Evolutionary conservation across 202 grass and related monocot genomes (phyloP).

Genomic region (Hordeum pubiflorum): DNA sequence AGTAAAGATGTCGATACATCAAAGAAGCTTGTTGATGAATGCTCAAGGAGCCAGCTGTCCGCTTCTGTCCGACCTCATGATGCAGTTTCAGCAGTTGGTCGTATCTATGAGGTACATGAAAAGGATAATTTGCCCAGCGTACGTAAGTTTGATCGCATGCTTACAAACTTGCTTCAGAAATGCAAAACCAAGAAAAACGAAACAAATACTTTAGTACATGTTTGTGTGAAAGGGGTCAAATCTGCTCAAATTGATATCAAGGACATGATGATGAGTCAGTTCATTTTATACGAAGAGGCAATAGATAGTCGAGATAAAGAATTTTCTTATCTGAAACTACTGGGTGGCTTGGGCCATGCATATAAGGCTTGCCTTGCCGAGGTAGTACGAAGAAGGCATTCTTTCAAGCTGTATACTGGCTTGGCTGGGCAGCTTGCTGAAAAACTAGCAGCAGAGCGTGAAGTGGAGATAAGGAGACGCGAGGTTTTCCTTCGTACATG

Average conservation of each 20-base stretch:
- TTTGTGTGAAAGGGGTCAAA: conserved; percentile 85
- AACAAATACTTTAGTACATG: conserved; percentile 73
- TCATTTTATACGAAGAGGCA: conserved; percentile 84
- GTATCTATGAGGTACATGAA: conserved; percentile 94
- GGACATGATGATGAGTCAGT: conserved; percentile 66
- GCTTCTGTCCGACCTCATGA: conserved; percentile 81
- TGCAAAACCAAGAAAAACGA: conserved; percentile 63
- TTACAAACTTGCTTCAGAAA: conserved; percentile 73
- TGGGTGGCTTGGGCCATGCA: conserved; percentile 54
- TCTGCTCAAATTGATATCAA: conserved; percentile 65
- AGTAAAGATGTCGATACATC: conserved; percentile 93
- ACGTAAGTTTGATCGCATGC: conserved; percentile 38
- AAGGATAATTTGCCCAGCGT: conserved; percentile 79
- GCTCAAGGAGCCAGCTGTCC: conserved; percentile 51
- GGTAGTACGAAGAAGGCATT: conserved; percentile 67
- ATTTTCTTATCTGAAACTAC: conserved; percentile 69
- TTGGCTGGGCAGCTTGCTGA: conserved; percentile 80
- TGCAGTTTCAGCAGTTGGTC: conserved; percentile 91
- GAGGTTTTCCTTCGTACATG: conserved; percentile 75
- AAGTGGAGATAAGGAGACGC: conserved; percentile 66
- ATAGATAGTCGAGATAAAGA: conserved; percentile 72
- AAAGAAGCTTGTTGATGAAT: conserved; percentile 96
- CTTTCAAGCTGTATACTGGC: conserved; percentile 84
- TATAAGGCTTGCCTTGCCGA: conserved; percentile 90
- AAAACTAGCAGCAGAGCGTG: conserved; percentile 71